Conservation (phyloP, 768 basidiomycete species). For the Amanita fuliginea region DNA sequence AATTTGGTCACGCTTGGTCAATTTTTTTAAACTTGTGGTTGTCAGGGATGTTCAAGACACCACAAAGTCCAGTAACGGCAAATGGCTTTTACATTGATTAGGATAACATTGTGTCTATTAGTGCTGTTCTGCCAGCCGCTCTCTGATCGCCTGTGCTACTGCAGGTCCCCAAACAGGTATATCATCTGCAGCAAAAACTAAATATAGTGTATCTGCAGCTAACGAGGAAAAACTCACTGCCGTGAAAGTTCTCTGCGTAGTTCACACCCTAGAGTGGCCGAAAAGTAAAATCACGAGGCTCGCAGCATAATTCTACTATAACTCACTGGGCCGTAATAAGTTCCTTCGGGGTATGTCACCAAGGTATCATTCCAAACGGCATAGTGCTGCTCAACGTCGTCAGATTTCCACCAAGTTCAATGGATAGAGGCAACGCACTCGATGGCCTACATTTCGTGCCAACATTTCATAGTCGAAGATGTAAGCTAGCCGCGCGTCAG, state of each 20-base stretch:
- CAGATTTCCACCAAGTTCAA: background rate
- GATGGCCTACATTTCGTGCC: conserved; percentile 30
- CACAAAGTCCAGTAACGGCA: too few relatives aligned
- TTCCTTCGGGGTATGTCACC: conserved; percentile 22
- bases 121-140: conserved; percentile 28
- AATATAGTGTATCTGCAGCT: background rate
- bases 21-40: too few relatives aligned
- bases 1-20: conserved; percentile 8
- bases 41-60: too few relatives aligned
- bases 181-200: conserved; percentile 8
- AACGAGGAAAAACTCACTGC: conserved; percentile 10
- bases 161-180: conserved; percentile 56
- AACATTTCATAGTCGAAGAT: conserved; percentile 30
- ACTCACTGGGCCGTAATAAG: conserved; percentile 16
- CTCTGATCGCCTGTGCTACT: conserved; percentile 48
- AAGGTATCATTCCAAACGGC: conserved; percentile 58
- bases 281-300: conserved; percentile 22
- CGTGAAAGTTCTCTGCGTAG: conserved; percentile 12
- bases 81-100: too few relatives aligned
- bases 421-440: conserved; percentile 11
- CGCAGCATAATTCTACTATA: background rate
- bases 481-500: conserved; percentile 14
- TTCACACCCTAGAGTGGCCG: conserved; percentile 18
- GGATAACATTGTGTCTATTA: background rate
- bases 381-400: conserved; percentile 29